These are phyloP conservation scores for Hygrocybe coccinea DNA, from an alignment of 768 basidiomycete species.

Conservation along the genomic window DNA sequence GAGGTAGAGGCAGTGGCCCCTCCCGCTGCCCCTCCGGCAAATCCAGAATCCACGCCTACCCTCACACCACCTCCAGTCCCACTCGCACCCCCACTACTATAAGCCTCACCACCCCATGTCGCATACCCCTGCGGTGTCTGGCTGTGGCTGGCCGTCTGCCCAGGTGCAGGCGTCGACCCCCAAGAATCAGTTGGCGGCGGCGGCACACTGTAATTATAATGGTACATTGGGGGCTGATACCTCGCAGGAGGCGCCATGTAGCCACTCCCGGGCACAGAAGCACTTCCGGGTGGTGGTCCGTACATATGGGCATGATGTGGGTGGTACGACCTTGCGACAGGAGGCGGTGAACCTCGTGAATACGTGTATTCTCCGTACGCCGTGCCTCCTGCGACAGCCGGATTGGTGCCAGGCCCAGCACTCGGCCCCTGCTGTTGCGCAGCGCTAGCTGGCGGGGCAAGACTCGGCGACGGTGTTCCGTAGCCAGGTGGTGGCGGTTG, in stretches of 20 bases:
- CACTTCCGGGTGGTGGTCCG: constrained; percentile 9
- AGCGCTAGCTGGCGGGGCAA: neutral
- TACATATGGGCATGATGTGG: constrained; percentile 14
- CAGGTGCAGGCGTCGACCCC: neutral
- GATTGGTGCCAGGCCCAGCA: neutral
- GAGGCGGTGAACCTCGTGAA: constrained; percentile 10
- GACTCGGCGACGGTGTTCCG: neutral
- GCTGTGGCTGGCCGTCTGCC: neutral
- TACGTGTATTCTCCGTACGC: constrained; percentile 4
- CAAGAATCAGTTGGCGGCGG: constrained; percentile 6
- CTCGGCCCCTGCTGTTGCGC: neutral
- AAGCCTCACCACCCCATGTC: constrained; percentile 7
- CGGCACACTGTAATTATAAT: neutral
- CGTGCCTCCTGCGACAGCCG: constrained; percentile 5
- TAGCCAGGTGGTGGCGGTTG: constrained; percentile 11
- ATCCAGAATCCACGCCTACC: neutral
- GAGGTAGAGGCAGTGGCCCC: neutral
- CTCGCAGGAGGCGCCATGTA: neutral
- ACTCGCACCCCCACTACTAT: neutral
- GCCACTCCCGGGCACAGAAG: constrained; percentile 1
- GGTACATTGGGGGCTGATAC: neutral
- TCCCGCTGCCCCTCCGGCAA: neutral
- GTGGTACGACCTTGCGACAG: constrained; percentile 14
- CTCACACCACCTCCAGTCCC: neutral
- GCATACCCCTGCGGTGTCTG: neutral